Percentiles rank a stretch among this genome's conserved stretches.
These are phyloP conservation scores for Cruciata laevipes DNA, from an alignment of 257 asterid species.

Conservation along the genomic window DNA sequence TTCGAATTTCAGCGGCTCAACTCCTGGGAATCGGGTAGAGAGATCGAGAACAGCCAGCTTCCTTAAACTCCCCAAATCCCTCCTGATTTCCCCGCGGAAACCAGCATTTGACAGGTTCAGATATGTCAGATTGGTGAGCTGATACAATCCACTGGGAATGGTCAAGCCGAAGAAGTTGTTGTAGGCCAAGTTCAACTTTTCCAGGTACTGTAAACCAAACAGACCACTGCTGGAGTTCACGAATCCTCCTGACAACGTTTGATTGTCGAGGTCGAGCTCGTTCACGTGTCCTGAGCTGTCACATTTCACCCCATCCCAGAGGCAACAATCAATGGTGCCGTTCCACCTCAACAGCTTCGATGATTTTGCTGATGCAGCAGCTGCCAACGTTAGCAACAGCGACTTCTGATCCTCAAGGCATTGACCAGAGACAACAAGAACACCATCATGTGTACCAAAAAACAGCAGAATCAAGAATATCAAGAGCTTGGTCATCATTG, in stretches of 20 bases:
- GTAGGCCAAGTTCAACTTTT: slow-evolving; percentile 39
- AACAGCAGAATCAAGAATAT: slow-evolving; percentile 24
- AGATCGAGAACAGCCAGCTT: slow-evolving; percentile 16
- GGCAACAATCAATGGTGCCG: slow-evolving; percentile 43
- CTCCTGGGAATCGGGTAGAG: slow-evolving; percentile 19
- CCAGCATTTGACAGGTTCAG: slow-evolving; percentile 52
- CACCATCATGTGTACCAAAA: slow-evolving; percentile 1
- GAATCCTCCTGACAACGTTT: slow-evolving; percentile 31
- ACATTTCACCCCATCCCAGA: slow-evolving; percentile 50
- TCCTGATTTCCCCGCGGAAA: slow-evolving; percentile 1
- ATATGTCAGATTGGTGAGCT: slow-evolving; percentile 30
- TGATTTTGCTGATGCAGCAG: neutral
- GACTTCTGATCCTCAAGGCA: slow-evolving; percentile 19
- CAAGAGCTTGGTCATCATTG: slow-evolving; percentile 43
- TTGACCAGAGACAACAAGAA: neutral
- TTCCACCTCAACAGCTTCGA: slow-evolving; percentile 32
- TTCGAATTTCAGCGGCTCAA: slow-evolving; percentile 1
- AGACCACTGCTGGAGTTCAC: slow-evolving; percentile 31
- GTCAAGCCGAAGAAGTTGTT: slow-evolving; percentile 26
- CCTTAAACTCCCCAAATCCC: neutral
- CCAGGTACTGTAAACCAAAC: slow-evolving; percentile 30
- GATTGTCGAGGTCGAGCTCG: slow-evolving; percentile 32
- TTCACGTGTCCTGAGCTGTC: slow-evolving; percentile 40
- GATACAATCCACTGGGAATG: slow-evolving; percentile 37
- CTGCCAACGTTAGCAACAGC: slow-evolving; percentile 15